phyloP scores from a whole-genome alignment of 2,329 filamentous ascomycete species.

The Raffaelea ambrosiae region DNA sequence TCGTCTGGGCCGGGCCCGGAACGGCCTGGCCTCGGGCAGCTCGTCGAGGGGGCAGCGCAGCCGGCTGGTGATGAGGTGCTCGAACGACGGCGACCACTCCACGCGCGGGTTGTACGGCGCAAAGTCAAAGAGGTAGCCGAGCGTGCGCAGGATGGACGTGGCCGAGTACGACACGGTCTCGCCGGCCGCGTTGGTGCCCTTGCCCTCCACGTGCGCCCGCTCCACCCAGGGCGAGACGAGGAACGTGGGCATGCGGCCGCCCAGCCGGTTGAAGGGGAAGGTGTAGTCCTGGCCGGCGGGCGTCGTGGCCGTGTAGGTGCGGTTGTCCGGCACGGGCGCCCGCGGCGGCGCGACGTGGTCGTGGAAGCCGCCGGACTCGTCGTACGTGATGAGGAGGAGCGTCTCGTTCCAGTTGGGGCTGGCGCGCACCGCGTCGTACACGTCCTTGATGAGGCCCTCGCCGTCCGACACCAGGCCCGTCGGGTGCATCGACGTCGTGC shows the following conservation, averaged over 20 bases:
- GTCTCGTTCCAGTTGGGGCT: slow-evolving; percentile 37
- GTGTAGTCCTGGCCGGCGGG: slow-evolving; percentile 26
- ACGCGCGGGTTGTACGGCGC: slow-evolving; percentile 27
- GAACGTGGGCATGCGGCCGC: slow-evolving; percentile 32
- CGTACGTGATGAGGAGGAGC: slow-evolving; percentile 36
- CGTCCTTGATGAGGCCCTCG: slow-evolving; percentile 33
- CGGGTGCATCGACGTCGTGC: slow-evolving; percentile 34
- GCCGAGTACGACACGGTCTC: slow-evolving; percentile 29
- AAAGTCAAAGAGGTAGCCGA: slow-evolving; percentile 33
- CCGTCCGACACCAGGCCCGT: slow-evolving; percentile 33
- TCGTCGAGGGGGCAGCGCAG: slow-evolving; percentile 4
- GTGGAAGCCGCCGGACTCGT: slow-evolving; percentile 38
- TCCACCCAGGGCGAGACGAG: slow-evolving; percentile 34
- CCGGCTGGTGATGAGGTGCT: slow-evolving; percentile 14
- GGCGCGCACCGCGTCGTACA: slow-evolving; percentile 34
- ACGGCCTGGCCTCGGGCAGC: slow-evolving; percentile 8
- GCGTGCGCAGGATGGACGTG: slow-evolving; percentile 31
- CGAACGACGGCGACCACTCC: slow-evolving; percentile 27
- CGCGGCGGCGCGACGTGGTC: slow-evolving; percentile 35
- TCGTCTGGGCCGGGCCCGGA: too few relatives aligned
- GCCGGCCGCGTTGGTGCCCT: slow-evolving; percentile 23
- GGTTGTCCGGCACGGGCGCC: slow-evolving; percentile 27
- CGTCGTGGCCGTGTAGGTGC: slow-evolving; percentile 25
- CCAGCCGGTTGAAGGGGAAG: slow-evolving; percentile 30
- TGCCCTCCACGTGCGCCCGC: slow-evolving; percentile 29